Conservation (phyloP, 257 asterid species). For the Ocimum tenuiflorum region DNA sequence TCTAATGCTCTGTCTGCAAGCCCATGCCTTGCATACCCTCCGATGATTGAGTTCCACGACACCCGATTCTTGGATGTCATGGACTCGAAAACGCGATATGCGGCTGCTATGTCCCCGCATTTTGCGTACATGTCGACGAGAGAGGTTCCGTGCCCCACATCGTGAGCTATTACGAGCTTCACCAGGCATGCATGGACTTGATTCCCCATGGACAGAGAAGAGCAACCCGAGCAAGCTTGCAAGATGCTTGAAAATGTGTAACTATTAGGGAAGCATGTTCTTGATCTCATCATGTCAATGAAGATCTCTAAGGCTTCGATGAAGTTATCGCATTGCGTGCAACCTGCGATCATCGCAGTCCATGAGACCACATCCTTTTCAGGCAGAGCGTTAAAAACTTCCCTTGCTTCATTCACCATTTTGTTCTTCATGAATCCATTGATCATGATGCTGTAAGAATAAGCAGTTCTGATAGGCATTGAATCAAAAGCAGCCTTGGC, state of each 20-base stretch:
- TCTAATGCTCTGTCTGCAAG: conserved; percentile 47
- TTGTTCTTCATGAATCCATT: conserved; percentile 55
- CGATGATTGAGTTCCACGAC: conserved; percentile 70
- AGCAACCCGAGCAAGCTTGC: conserved; percentile 66
- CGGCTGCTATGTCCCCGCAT: conserved; percentile 57
- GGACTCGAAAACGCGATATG: conserved; percentile 38
- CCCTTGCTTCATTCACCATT: conserved; percentile 43
- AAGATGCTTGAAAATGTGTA: conserved; percentile 54
- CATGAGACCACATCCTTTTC: conserved; percentile 66
- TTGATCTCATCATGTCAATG: conserved; percentile 41
- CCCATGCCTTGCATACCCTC: conserved; percentile 68
- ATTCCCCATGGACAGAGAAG: conserved; percentile 54
- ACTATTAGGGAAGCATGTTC: conserved; percentile 48
- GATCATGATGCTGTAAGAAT: conserved; percentile 65
- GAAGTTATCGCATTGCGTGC: conserved; percentile 37
- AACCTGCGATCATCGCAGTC: conserved; percentile 78
- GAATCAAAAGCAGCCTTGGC: conserved; percentile 46
- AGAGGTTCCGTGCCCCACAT: conserved; percentile 52
- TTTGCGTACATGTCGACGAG: conserved; percentile 75
- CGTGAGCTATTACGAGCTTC: conserved; percentile 49
- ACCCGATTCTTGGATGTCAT: conserved; percentile 46
- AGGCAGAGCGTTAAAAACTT: conserved; percentile 27
- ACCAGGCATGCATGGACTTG: conserved; percentile 48
- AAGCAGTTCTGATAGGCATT: conserved; percentile 51
- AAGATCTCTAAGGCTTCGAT: conserved; percentile 48